Base-by-base conservation (phyloP, 768 basidiomycete genomes). In the Hemileccinum impolitum region DNA sequence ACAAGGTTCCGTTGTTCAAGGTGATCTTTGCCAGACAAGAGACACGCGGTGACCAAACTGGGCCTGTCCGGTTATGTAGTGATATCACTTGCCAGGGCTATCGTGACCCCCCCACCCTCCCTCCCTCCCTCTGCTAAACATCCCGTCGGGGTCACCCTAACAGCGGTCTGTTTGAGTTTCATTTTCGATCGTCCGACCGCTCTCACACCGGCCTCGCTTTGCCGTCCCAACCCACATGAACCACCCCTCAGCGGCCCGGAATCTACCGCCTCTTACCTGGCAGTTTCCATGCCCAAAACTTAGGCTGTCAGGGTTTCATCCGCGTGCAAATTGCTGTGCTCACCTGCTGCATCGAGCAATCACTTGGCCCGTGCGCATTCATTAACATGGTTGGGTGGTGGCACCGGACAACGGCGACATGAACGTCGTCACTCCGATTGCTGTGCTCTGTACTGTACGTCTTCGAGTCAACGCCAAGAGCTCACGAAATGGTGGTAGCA, bases 201-300 rank as follows among this genome's bases (percentile, higher is more conserved):
- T 67, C 66, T 50, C 66, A 67, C 66, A 58, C 43, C 66, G 66
- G 66, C 52, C 61, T 45, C 34, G 9, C 8, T 17, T 57, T 47
- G 39, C 66, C 66, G 66, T 34, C 7, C 12, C 43, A n/a, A 17
- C 11, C 25, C 45, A 50, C 53, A 45, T 52, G 43, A 39, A 21
- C 47, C 23, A 31, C 6, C 4, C 12, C 23, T 34, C 15, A 15
- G 13, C 52, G 19, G 39, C 1, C 26, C 39, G 28, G 28, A 8
- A 9, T 30, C 3, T 30, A 30, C 28, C 28, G 28, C 18, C 19
- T 34, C 15, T 35, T 15, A 26, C 39, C 39, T 23, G 35, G 18
- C 21, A 34, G 30, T 42, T 32, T 15, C 7, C 7, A 15, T 40
- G 15, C 39, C 28, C 13, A 2, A 3, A 17, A 36, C n/a, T 36